Evolutionary conservation across 805 yeast species (phyloP), one percentile per base, ranked within the genome.

Genomic region (Wilhelminamyces savonicus): DNA sequence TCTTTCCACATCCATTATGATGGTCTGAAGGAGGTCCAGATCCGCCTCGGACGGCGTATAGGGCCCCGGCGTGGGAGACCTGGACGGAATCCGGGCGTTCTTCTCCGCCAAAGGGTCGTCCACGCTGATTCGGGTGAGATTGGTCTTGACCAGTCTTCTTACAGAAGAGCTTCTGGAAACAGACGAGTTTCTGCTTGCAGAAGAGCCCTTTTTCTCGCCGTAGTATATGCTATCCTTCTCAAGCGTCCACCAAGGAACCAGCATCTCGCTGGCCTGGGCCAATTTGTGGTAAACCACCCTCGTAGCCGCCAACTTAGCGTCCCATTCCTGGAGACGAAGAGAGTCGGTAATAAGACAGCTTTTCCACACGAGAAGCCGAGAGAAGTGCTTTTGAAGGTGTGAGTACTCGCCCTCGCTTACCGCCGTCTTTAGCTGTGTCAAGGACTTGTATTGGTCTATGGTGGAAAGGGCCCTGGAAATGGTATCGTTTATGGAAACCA

Each of bases 1-100:
- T 31, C 79, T 47, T 25, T 71, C 71, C 3, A 72, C 68, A 35
- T 74, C 79, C 26, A 69, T 43, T n/a, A 71, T 59, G 18, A 74
- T 62, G 6, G 58, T 50, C 16, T 55, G 54, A 17, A 74, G 48
- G 7, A 65, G 50, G 19, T 69, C 72, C 3, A 53, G 28, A 37
- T 69, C 72, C 19, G n/a, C 17, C 2, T 52, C 37, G n/a, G 39
- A 43, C 3, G 31, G 14, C 10, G 30, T 14, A 12, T 24, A 16
- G 16, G 26, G 10, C 16, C 21, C 21, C 8, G 36, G 18, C 7
- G 28, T 29, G n/a, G 27, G 23, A 24, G 15, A 24, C 26, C 30
- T 26, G 20, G 29, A 27, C 17, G 30, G 16, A 15, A 21, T 12
- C n/a, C 21, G 31, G 23, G 27, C 34, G 23, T 15, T 30, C 15